Evolutionary conservation across 345 rosid species (phyloP).

Genomic region (Linum lewisii): DNA sequence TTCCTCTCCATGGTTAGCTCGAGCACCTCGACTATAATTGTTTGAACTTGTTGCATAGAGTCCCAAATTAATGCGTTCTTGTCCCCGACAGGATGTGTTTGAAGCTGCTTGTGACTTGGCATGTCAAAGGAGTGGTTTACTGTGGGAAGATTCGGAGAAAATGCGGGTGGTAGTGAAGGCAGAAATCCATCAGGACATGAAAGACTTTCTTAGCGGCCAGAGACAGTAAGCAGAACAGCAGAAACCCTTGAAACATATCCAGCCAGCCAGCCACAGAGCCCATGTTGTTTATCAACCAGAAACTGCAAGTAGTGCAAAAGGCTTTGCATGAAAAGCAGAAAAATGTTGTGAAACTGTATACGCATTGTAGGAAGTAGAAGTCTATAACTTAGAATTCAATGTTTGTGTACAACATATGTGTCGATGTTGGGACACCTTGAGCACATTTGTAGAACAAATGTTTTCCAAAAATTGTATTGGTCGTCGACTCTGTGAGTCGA

Average conservation of each 20-base stretch:
- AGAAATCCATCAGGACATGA: constrained; percentile 72
- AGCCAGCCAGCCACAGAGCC: not conserved
- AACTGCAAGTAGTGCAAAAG: too few species aligned
- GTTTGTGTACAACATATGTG: too few species aligned
- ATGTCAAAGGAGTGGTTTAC: constrained; percentile 56
- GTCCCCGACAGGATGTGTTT: constrained; percentile 52
- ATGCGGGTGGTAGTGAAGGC: constrained; percentile 77
- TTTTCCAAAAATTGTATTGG: too few species aligned
- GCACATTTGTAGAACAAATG: too few species aligned
- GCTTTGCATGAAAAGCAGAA: too few species aligned
- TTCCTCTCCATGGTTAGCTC: constrained; percentile 52
- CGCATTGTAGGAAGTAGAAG: too few species aligned
- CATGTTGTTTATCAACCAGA: too few species aligned
- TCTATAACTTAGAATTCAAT: too few species aligned
- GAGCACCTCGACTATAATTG: constrained; percentile 13
- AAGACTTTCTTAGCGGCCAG: constrained; percentile 65
- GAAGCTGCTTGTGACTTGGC: constrained; percentile 84
- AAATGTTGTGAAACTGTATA: too few species aligned
- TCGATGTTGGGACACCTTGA: too few species aligned
- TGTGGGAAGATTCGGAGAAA: constrained; percentile 90
- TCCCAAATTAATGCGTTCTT: not conserved
- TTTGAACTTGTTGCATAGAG: not conserved
- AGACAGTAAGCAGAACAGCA: constrained; percentile 19
- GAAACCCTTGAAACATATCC: constrained; percentile 15
- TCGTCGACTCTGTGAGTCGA: too few species aligned